Conservation (phyloP, 2,329 filamentous ascomycete genomes). For the Phyllosticta citribraziliensis region DNA sequence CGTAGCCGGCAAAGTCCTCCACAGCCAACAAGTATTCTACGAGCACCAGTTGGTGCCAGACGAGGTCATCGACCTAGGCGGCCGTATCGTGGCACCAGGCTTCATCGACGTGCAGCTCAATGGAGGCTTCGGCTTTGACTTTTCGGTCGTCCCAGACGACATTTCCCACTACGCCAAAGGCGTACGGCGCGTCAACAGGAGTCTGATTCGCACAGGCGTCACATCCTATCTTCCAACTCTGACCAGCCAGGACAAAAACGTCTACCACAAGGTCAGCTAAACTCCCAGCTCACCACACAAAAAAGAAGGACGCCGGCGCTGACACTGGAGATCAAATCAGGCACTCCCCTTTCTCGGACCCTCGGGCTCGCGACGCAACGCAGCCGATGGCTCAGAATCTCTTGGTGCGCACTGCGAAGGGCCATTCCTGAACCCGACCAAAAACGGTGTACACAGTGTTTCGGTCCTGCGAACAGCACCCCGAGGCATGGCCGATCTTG, state of each 20-base stretch:
- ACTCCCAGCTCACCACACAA: background rate
- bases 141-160: slow-evolving; percentile 64
- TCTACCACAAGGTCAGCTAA: slow-evolving; percentile 60
- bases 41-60: slow-evolving; percentile 61
- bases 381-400: slow-evolving; percentile 69
- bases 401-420: slow-evolving; percentile 87
- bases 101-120: slow-evolving; percentile 90
- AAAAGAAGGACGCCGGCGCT: background rate
- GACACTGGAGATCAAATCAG: slow-evolving; percentile 22
- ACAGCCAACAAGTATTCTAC: slow-evolving; percentile 57
- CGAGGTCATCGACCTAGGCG: slow-evolving; percentile 65
- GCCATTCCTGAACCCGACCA: slow-evolving; percentile 71
- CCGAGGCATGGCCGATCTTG: slow-evolving; percentile 54
- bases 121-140: slow-evolving; percentile 87
- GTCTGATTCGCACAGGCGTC: slow-evolving; percentile 68
- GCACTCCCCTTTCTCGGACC: slow-evolving; percentile 70
- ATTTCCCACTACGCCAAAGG: slow-evolving; percentile 61
- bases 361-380: slow-evolving; percentile 49
- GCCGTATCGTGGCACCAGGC: slow-evolving; percentile 75
- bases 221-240: slow-evolving; percentile 82
- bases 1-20: slow-evolving; percentile 68
- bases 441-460: slow-evolving; percentile 77
- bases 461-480: slow-evolving; percentile 57
- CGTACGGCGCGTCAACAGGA: slow-evolving; percentile 60
- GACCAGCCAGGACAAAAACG: slow-evolving; percentile 67